These are phyloP conservation scores for Coemansia sp. DNA, from an alignment of 192 early-diverging fungal genomes.

Conservation along the genomic window DNA sequence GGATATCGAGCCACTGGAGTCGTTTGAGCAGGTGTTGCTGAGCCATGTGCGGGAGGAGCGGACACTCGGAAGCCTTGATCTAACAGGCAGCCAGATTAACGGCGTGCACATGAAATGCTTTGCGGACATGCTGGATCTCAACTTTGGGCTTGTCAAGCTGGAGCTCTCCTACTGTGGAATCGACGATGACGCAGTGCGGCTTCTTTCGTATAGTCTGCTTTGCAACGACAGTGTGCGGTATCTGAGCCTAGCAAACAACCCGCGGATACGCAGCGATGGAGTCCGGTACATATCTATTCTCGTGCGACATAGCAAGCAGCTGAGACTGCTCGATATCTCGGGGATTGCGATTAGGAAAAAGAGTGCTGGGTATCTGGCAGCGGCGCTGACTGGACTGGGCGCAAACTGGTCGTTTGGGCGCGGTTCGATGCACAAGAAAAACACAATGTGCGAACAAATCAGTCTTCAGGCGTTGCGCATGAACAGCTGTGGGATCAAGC, in stretches of 20 bases:
- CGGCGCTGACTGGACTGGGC: slow-evolving; percentile 60
- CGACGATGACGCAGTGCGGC: slow-evolving; percentile 72
- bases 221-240: slow-evolving; percentile 65
- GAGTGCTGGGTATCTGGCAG: slow-evolving; percentile 64
- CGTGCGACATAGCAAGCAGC: slow-evolving; percentile 68
- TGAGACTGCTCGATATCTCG: slow-evolving; percentile 71
- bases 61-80: slow-evolving; percentile 36
- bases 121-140: slow-evolving; percentile 73
- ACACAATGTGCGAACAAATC: slow-evolving; percentile 35
- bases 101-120: slow-evolving; percentile 65
- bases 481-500: slow-evolving; percentile 56
- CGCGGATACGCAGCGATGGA: slow-evolving; percentile 67
- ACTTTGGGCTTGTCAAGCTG: slow-evolving; percentile 71
- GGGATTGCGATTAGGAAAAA: slow-evolving; percentile 70
- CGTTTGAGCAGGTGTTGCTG: slow-evolving; percentile 34
- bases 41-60: slow-evolving; percentile 43
- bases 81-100: slow-evolving; percentile 58
- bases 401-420: slow-evolving; percentile 48
- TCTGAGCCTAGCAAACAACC: slow-evolving; percentile 70
- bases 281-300: slow-evolving; percentile 74
- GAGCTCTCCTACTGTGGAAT: slow-evolving; percentile 68
- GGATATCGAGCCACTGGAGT: slow-evolving; percentile 34
- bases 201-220: slow-evolving; percentile 71
- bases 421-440: slow-evolving; percentile 49
- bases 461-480: slow-evolving; percentile 53